Evolutionary conservation across 306 rosid species (phyloP).

Genomic region (Prunus kanzakura): DNA sequence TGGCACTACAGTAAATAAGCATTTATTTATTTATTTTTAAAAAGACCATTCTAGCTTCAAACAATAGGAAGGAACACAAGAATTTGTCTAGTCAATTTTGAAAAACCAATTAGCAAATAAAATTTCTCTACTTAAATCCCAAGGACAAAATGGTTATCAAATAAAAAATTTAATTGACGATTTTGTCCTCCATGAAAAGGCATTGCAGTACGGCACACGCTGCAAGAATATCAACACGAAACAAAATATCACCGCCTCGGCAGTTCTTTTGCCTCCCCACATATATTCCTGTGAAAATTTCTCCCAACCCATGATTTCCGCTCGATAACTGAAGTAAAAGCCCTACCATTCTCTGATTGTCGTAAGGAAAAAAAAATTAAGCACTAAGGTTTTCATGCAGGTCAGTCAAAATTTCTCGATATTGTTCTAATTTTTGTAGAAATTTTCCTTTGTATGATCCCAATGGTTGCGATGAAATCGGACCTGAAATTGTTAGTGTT

Average conservation of each 20-base stretch:
- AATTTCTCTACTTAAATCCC: no score
- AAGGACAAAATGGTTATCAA: not conserved
- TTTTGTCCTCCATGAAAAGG: not conserved
- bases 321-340: not conserved
- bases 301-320: not conserved
- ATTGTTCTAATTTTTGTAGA: not conserved
- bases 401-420: not conserved
- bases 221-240: not conserved
- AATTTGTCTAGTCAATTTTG: no score
- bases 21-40: no score
- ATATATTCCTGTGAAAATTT: not conserved
- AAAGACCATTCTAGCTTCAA: no score
- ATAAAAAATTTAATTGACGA: not conserved
- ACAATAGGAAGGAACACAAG: no score
- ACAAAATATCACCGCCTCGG: not conserved
- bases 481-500: not conserved
- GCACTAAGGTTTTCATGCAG: not conserved
- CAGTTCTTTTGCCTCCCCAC: not conserved
- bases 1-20: no score
- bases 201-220: no score
- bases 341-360: not conserved
- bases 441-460: not conserved
- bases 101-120: no score
- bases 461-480: not conserved
- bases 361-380: not conserved